Base-by-base conservation (phyloP, 495 filamentous ascomycete genomes). In the Aspergillus cavernicola region DNA sequence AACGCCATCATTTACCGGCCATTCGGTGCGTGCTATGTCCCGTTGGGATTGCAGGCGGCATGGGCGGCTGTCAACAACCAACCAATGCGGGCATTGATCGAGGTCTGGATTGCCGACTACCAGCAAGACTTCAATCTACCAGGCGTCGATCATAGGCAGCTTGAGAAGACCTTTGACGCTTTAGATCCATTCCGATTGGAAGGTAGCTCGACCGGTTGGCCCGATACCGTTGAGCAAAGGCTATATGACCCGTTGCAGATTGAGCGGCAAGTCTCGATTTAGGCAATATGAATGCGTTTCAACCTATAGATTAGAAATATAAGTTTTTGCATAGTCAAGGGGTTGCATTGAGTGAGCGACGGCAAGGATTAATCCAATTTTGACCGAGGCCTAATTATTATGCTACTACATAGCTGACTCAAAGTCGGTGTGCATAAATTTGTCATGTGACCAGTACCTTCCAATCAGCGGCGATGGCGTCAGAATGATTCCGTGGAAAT, bases 11-110 rank as follows among this genome's bases (percentile, higher is more conserved):
- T 51, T 0, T 69, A 68, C 42, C 48, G 69, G 16, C 73, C 73
- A 3, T 52, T 76, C 23, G 73, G 66, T 4, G 49, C 71, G 11
- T 60, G 52, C 9, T 72, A 68, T 57, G 49, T 72, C 2, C 19
- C 64, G 9, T n/a, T 71, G 13, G 63, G 61, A 23, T 52, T 72
- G 12, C 33, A 50, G 4, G 51, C 55, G 12, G 68, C 71, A 7
- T 70, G 65, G 66, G 44, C 58, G 8, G 63, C 62, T 15, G 66
- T 58, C 15, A 38, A 43, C 2, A 62, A 72, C 32, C 37, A 38
- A 10, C 22, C 36, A 2, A 29, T 66, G 16, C 51, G 58, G 28
- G 26, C 22, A 2, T 50, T 44, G 15, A 20, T 71, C 5, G 18
- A 60, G 24, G 16, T 4, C 6, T 24, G 52, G 23, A 16, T 72